Evolutionary conservation across 768 basidiomycete genomes (phyloP).

Genomic region (Pleurotus sapidus): DNA sequence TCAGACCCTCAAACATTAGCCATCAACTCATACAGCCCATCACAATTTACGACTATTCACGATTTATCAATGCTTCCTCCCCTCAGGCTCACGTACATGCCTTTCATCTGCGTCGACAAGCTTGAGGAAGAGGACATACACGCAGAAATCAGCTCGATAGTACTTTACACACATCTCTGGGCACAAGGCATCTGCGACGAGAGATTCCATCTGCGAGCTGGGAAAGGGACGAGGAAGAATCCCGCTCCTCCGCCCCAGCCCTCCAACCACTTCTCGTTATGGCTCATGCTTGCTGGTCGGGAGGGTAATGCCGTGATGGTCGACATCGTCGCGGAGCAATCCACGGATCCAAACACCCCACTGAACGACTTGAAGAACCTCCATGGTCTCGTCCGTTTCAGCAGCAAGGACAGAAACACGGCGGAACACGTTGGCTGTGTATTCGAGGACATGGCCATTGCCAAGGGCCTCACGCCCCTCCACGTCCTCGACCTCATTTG

Average conservation of each 20-base stretch:
- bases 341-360: constrained; percentile 5
- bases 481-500: constrained; percentile 12
- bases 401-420: not conserved
- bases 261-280: constrained; percentile 20
- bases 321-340: constrained; percentile 14
- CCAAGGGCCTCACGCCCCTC: constrained; percentile 10
- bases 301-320: constrained; percentile 10
- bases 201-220: constrained; percentile 9
- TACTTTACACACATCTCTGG: constrained; percentile 14
- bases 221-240: not conserved
- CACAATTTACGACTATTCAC: no score
- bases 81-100: not conserved
- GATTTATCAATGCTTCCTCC: no score
- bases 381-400: not conserved
- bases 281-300: constrained; percentile 11
- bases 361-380: not conserved
- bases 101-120: not conserved
- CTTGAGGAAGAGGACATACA: constrained; percentile 1
- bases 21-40: not conserved
- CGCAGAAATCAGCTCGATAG: constrained; percentile 13
- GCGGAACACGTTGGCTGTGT: constrained; percentile 14
- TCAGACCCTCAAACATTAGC: not conserved
- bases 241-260: constrained; percentile 10
- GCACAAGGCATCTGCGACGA: constrained; percentile 20
- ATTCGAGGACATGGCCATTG: constrained; percentile 10